Percentiles rank a stretch among this genome's conserved stretches.
phyloP scores from a whole-genome alignment of 768 basidiomycete genomes.

The Suillus tomentosus region DNA sequence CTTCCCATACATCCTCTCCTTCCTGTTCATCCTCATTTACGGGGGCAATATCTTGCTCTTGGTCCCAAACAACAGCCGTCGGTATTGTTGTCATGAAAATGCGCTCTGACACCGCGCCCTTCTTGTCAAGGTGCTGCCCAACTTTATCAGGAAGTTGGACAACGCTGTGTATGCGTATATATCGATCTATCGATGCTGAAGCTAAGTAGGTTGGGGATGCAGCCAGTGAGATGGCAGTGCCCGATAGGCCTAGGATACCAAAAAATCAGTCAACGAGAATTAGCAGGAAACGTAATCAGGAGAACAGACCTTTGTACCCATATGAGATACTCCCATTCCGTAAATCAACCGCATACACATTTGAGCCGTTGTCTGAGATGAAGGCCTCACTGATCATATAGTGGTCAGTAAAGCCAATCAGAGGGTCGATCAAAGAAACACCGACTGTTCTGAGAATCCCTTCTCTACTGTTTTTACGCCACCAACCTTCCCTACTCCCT shows the following conservation, averaged over 20 bases:
- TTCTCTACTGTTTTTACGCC: slow-evolving; percentile 62
- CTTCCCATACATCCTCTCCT: slow-evolving; percentile 70
- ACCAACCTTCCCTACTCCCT: slow-evolving; percentile 55
- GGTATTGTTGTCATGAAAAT: slow-evolving; percentile 63
- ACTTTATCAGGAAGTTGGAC: slow-evolving; percentile 49
- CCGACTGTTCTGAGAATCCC: slow-evolving; percentile 68
- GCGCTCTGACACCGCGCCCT: slow-evolving; percentile 65
- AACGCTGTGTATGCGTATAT: slow-evolving; percentile 66
- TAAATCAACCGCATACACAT: slow-evolving; percentile 65
- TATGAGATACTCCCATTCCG: slow-evolving; percentile 67
- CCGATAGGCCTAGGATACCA: slow-evolving; percentile 59
- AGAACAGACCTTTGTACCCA: slow-evolving; percentile 61
- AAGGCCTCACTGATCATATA: slow-evolving; percentile 59
- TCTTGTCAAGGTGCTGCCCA: slow-evolving; percentile 54
- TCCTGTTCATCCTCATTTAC: slow-evolving; percentile 33
- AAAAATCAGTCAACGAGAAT: slow-evolving; percentile 10
- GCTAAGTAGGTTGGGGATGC: slow-evolving; percentile 53
- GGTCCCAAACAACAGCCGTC: slow-evolving; percentile 67
- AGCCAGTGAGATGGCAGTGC: slow-evolving; percentile 67
- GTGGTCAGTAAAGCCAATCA: slow-evolving; percentile 9
- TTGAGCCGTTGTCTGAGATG: slow-evolving; percentile 63
- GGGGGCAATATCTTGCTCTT: slow-evolving; percentile 17
- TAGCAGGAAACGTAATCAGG: neutral
- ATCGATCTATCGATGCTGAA: slow-evolving; percentile 70
- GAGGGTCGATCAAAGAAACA: slow-evolving; percentile 12